These are phyloP conservation scores for Cucumis hystrix DNA, from an alignment of 306 rosid genomes.

Conservation along the genomic window DNA sequence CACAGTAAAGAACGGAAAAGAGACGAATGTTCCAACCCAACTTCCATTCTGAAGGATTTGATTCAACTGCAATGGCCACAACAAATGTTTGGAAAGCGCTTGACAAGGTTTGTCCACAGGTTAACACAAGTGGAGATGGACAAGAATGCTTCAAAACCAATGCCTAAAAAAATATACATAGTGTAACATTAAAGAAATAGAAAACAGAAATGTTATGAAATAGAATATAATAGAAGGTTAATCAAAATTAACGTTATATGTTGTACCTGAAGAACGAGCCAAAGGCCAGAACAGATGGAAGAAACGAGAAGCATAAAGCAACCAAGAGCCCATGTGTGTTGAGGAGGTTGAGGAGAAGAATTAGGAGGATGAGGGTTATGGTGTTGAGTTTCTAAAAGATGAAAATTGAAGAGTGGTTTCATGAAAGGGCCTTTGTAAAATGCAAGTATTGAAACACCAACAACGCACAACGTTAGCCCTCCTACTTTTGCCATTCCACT, in stretches of 20 bases:
- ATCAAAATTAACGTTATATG: no score
- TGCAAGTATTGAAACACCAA: conserved; percentile 37
- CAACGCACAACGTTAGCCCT: conserved; percentile 19
- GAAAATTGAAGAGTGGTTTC: conserved; percentile 12
- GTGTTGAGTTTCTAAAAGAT: conserved; percentile 3
- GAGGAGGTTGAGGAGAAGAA: conserved; percentile 15
- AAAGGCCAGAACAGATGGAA: conserved; percentile 26
- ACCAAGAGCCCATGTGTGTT: conserved; percentile 40
- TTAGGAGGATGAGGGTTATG: conserved; percentile 2
- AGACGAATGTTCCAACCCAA: conserved; percentile 61
- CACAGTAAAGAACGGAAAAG: conserved; percentile 52
- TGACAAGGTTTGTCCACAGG: conserved; percentile 46
- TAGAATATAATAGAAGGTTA: no score
- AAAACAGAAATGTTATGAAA: no score
- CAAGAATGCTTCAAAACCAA: conserved; percentile 33
- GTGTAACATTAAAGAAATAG: no score
- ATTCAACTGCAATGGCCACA: conserved; percentile 55
- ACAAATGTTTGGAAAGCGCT: conserved; percentile 50
- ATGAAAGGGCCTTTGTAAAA: conserved; percentile 39
- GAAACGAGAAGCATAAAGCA: conserved; percentile 25
- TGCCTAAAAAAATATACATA: conserved; percentile 17
- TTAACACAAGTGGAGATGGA: conserved; percentile 67
- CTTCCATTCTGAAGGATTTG: conserved; percentile 51
- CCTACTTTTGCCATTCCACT: conserved; percentile 44
- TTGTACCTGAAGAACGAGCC: conserved; percentile 4